phyloP scores from a whole-genome alignment of 1,284 basidiomycete species.

The Papiliotrema fonsecae region DNA sequence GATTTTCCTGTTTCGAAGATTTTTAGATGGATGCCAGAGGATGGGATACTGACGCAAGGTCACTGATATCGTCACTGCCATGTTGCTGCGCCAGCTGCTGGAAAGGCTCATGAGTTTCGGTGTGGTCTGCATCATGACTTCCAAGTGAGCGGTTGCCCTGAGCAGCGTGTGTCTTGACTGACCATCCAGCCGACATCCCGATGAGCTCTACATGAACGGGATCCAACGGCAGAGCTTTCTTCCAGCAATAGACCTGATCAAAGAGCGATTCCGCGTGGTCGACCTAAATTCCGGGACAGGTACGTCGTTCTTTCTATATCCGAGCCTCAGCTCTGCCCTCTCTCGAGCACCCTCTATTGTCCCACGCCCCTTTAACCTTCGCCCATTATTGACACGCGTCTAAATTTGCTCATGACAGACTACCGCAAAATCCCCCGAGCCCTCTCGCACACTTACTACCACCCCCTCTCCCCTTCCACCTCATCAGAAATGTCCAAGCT shows the following conservation, averaged over 20 bases:
- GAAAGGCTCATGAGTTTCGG: constrained; percentile 81
- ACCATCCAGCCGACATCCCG: constrained; percentile 76
- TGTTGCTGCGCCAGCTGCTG: constrained; percentile 88
- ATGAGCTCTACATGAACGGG: constrained; percentile 97
- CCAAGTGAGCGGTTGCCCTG: constrained; percentile 64
- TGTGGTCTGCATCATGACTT: constrained; percentile 92
- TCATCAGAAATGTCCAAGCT: constrained; percentile 64
- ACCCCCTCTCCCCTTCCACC: constrained; percentile 67
- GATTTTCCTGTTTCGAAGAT: too few species aligned
- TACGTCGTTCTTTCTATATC: constrained; percentile 39
- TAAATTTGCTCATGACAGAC: too few species aligned
- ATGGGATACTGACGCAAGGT: constrained; percentile 54
- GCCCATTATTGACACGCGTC: too few species aligned
- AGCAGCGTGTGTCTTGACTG: not conserved
- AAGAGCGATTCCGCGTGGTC: constrained; percentile 76
- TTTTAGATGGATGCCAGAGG: constrained; percentile 9
- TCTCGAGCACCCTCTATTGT: not conserved
- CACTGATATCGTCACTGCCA: constrained; percentile 97
- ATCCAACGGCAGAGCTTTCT: constrained; percentile 96
- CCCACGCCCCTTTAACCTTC: too few species aligned
- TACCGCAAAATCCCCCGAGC: constrained; percentile 87
- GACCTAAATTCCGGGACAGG: constrained; percentile 94
- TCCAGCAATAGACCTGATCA: constrained; percentile 91
- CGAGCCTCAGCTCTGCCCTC: constrained; percentile 1
- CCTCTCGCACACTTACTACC: constrained; percentile 85